Evolutionary conservation across 768 basidiomycete genomes (phyloP), one percentile per base, ranked within the genome.

Genomic region (Boletus rufocinnamomeus): DNA sequence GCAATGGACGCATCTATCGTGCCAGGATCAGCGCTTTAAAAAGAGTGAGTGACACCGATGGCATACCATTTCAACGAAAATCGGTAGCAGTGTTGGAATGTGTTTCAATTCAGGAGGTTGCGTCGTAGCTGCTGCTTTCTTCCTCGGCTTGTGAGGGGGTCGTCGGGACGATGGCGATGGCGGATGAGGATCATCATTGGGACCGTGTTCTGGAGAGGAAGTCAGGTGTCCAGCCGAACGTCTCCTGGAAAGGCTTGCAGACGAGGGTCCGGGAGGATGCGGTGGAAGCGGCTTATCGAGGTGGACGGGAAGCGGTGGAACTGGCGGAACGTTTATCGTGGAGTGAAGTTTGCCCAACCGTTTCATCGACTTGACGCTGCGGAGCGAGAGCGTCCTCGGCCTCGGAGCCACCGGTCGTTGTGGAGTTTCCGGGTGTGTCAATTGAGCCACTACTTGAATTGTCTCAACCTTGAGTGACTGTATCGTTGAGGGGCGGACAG

Each of bases 11-110:
- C 68, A 78, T 72, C 78, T 79, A 50, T 45, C 32, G n/a, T 23
- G 45, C 16, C 28, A 28, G 17, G 8, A 52, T 67, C 48, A 69
- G 61, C 10, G 21, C 21, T 25, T 32, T 28, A 25, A 47, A 34
- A 2, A 7, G 30, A 25, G 16, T 6, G 9, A 38, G 10, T 16
- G 17, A 45, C 41, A 35, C 21, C 14, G 10, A 49, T 8, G 16
- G 2, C 60, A 75, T 86, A 97, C 95, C 82, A 98, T 86, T 76
- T 98, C 97, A 45, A 89, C 82, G 71, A 98, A 98, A 28, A 98
- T 65, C 2, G 96, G 94, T 38, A 97, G 76, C 23, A 99, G 72
- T 59, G 85, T 80, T n/a, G 92, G 89, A 52, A 98, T 84, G 66
- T 88, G 82, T 48, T 79, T 75, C 48, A 98, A 77, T 52, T 91